A percentile compares a stretch with the other conserved stretches of the same genome.
Conservation (phyloP, 768 basidiomycete species). For the Mycena rosella region DNA sequence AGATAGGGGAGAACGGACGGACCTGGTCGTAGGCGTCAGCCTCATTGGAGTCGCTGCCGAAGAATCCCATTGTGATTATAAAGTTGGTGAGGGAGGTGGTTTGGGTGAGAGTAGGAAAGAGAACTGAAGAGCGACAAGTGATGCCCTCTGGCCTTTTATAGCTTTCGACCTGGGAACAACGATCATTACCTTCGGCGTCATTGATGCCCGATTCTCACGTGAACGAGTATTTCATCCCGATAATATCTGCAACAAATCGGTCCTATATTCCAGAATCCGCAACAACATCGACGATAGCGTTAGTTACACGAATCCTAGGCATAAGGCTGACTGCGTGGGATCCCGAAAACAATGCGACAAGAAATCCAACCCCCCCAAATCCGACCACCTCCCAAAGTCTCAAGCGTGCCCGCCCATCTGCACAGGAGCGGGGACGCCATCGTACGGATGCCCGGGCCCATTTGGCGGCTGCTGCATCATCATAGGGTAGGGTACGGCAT, state of each 20-base stretch:
- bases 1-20: neutral
- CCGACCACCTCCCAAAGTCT: slow-evolving; percentile 37
- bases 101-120: slow-evolving; percentile 5
- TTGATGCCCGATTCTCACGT: too few relatives aligned
- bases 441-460: slow-evolving; percentile 79
- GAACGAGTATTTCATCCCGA: too few relatives aligned
- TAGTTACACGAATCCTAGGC: slow-evolving; percentile 40
- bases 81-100: neutral
- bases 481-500: slow-evolving; percentile 90
- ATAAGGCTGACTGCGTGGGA: slow-evolving; percentile 37
- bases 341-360: slow-evolving; percentile 43
- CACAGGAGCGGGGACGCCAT: slow-evolving; percentile 75
- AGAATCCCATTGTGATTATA: slow-evolving; percentile 36
- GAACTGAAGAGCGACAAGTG: neutral
- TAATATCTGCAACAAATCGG: slow-evolving; percentile 29
- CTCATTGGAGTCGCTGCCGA: slow-evolving; percentile 35
- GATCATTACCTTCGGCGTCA: too few relatives aligned
- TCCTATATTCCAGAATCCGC: slow-evolving; percentile 41
- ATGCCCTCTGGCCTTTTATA: slow-evolving; percentile 13
- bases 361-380: slow-evolving; percentile 37
- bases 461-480: slow-evolving; percentile 89
- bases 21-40: slow-evolving; percentile 43
- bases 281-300: slow-evolving; percentile 48
- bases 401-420: slow-evolving; percentile 85
- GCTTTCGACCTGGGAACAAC: neutral